Base-by-base conservation (phyloP, 164 flowering plant genomes). In the Houttuynia cordata region DNA sequence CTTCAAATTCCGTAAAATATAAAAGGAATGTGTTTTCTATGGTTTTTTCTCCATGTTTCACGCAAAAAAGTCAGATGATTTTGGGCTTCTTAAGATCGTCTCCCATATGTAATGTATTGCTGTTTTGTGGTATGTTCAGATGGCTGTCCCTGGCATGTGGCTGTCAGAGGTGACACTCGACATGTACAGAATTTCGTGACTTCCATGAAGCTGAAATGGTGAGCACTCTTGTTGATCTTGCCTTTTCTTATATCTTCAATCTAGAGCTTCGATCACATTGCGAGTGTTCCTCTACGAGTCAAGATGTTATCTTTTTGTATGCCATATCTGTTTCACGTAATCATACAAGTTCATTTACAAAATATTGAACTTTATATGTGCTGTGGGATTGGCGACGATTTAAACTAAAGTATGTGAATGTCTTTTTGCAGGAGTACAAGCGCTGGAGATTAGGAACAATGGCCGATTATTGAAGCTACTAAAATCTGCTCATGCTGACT, bases 81-180 rank as follows among this genome's bases (percentile, higher is more conserved):
- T 45, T 45, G 49, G 13, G 8, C 49, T 45, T 45, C 49, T 45
- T n/a, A n/a, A n/a, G n/a, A n/a, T n/a, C n/a, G n/a, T n/a, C n/a
- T n/a, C n/a, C n/a, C n/a, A 14, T 37, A 58, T 51, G 10, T n/a
- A 22, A 50, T 58, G 51, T 58, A 40, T 61, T 24, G 23, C 24
- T 25, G 20, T 68, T 63, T 23, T 68, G 68, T 81, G 87, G 23
- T 67, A 13, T 59, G 72, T 57, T 76, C 49, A 45, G 49, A 45
- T 45, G 49, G 49, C 49, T 45, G 3, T 70, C 39, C 86, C 91
- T 15, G 90, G 86, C 1, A 63, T 73, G 51, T 80, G 81, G 84
- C 67, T 82, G 75, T 64, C 81, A 23, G 85, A 78, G 64, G 70
- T 80, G 20, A 75, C 80, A 0, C 63, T 71, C 0, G 82, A 80